phyloP scores from a whole-genome alignment of 2,329 filamentous ascomycete genomes.

The Trichoderma pleuroti region DNA sequence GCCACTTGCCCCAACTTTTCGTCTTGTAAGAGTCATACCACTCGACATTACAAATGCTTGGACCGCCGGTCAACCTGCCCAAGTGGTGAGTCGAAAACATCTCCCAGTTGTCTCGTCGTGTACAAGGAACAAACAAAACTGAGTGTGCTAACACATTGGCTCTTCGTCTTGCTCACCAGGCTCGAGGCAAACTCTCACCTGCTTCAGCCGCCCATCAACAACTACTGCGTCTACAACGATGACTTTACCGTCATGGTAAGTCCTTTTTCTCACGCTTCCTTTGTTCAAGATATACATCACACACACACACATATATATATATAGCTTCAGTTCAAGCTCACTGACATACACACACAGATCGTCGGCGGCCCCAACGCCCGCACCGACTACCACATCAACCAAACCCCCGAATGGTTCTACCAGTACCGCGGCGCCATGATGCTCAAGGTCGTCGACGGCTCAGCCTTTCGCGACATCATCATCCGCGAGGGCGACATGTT shows the following conservation, averaged over 20 bases:
- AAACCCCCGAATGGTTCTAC: slow-evolving; percentile 97
- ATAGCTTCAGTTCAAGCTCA: background rate
- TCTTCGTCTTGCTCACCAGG: slow-evolving; percentile 47
- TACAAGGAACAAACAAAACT: background rate
- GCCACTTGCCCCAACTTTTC: background rate
- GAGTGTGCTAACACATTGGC: background rate
- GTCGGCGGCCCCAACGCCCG: slow-evolving; percentile 94
- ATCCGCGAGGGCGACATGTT: slow-evolving; percentile 95
- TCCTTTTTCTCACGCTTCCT: background rate
- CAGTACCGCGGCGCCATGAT: slow-evolving; percentile 92
- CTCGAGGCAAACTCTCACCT: slow-evolving; percentile 88
- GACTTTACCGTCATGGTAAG: slow-evolving; percentile 75
- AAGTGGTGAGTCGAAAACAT: slow-evolving; percentile 48
- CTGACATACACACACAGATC: slow-evolving; percentile 49
- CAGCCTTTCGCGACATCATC: slow-evolving; percentile 74
- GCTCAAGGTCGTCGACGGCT: slow-evolving; percentile 79
- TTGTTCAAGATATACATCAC: too few species aligned
- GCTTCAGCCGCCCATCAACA: slow-evolving; percentile 90
- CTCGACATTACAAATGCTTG: slow-evolving; percentile 41
- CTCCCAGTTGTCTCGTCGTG: background rate
- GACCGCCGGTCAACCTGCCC: slow-evolving; percentile 52
- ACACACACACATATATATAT: too few species aligned
- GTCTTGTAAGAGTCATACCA: slow-evolving; percentile 4
- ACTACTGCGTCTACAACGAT: slow-evolving; percentile 92
- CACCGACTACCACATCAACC: slow-evolving; percentile 98